Conservation (phyloP, 2,329 filamentous ascomycete species). For the Fusarium tupiense region DNA sequence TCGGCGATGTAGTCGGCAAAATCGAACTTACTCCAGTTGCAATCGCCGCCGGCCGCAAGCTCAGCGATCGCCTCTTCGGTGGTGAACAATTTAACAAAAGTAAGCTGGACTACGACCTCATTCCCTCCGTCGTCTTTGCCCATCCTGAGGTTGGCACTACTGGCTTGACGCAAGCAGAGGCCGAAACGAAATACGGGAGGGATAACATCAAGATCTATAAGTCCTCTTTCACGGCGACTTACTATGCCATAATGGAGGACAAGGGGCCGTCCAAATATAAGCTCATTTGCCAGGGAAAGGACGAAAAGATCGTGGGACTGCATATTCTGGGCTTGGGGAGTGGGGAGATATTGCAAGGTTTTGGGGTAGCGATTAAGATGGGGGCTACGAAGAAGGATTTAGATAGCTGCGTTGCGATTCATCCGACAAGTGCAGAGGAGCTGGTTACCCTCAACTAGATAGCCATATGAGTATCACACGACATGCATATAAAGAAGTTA, state of each 20-base stretch:
- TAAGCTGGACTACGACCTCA: neutral
- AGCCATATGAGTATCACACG: no score
- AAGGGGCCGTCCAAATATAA: neutral
- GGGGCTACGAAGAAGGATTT: neutral
- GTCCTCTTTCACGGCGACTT: neutral
- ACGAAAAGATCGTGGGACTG: neutral
- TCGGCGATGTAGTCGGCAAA: neutral
- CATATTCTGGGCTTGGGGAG: neutral
- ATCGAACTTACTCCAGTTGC: neutral
- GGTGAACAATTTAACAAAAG: neutral
- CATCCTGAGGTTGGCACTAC: neutral
- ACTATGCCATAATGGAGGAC: neutral
- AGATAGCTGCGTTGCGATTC: neutral
- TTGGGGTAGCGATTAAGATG: neutral
- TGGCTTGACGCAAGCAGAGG: neutral
- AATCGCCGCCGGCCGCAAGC: neutral
- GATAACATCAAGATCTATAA: neutral
- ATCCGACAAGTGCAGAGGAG: neutral
- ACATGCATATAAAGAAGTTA: fast-evolving
- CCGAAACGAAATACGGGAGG: neutral
- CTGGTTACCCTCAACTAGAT: neutral
- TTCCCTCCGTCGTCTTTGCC: neutral
- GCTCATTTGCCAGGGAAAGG: neutral
- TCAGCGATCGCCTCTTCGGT: neutral
- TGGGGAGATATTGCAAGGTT: neutral